These are phyloP conservation scores for Daphne laureola DNA, from an alignment of 441 rosid genomes.

Conservation along the genomic window DNA sequence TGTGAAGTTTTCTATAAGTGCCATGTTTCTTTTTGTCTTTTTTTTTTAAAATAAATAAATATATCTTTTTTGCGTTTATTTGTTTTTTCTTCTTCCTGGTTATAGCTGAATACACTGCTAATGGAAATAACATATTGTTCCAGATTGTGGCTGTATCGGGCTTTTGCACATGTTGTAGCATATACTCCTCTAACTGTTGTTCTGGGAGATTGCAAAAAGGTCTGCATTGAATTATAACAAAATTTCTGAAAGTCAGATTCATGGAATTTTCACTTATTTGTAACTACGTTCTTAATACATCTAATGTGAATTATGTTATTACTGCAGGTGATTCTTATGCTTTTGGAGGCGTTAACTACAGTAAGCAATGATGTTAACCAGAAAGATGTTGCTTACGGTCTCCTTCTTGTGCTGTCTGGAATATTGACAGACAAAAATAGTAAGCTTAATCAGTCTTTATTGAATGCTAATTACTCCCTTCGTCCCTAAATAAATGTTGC, in stretches of 20 bases:
- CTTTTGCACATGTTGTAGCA: slow-evolving; percentile 62
- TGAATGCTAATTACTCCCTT: too few relatives aligned
- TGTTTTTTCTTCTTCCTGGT: too few relatives aligned
- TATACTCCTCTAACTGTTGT: slow-evolving; percentile 59
- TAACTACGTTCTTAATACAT: slow-evolving; percentile 2
- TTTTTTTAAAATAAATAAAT: too few relatives aligned
- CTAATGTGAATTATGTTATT: slow-evolving; percentile 5
- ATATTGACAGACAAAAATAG: slow-evolving; percentile 61
- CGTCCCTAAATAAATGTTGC: too few relatives aligned
- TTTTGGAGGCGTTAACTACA: slow-evolving; percentile 53
- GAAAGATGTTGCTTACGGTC: slow-evolving; percentile 52
- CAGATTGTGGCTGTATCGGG: slow-evolving; percentile 60
- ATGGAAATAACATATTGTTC: slow-evolving; percentile 17
- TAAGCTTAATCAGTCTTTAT: slow-evolving; percentile 16
- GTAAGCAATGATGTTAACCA: slow-evolving; percentile 42
- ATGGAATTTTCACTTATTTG: neutral
- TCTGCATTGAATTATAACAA: slow-evolving; percentile 18
- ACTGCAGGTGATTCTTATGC: slow-evolving; percentile 58
- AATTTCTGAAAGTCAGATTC: slow-evolving; percentile 2
- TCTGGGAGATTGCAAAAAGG: slow-evolving; percentile 67
- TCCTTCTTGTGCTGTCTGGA: slow-evolving; percentile 74
- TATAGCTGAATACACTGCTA: slow-evolving; percentile 5
- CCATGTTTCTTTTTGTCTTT: too few relatives aligned
- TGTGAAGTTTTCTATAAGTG: too few relatives aligned
- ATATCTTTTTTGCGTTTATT: too few relatives aligned